A percentile compares a stretch with the other conserved stretches of the same genome.
Evolutionary conservation across 2,329 filamentous ascomycete species (phyloP).

Genomic region (Elsinoe ampelina): DNA sequence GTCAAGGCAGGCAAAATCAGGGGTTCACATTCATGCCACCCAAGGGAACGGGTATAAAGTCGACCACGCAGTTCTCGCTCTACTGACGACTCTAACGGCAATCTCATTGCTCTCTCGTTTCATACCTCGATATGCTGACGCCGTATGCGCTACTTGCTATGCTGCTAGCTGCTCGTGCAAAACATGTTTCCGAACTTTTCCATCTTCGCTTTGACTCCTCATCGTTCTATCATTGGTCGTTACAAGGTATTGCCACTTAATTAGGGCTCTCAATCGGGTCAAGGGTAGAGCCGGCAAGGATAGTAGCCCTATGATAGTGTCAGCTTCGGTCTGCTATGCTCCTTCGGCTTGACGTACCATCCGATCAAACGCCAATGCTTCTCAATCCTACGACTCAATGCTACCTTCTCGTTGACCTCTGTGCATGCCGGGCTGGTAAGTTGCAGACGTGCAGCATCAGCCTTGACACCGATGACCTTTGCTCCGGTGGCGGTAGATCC

Average conservation of each 20-base stretch:
- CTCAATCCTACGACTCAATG: conserved; percentile 89
- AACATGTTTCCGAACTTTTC: background rate
- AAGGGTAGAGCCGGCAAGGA: conserved; percentile 25
- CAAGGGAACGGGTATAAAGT: background rate
- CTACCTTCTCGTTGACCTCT: conserved; percentile 96
- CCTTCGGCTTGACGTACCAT: conserved; percentile 44
- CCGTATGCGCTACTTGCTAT: conserved; percentile 2
- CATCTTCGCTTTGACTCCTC: background rate
- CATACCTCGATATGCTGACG: background rate
- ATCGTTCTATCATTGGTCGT: conserved; percentile 8
- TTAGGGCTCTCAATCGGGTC: conserved; percentile 18
- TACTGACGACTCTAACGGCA: background rate
- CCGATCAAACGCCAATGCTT: conserved; percentile 97
- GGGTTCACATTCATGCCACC: background rate
- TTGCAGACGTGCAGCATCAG: conserved; percentile 90
- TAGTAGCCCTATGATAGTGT: conserved; percentile 21
- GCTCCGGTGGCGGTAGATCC: conserved; percentile 94
- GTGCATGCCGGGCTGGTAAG: conserved; percentile 82
- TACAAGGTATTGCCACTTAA: background rate
- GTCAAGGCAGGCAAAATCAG: background rate
- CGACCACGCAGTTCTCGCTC: background rate
- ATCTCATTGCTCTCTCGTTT: background rate
- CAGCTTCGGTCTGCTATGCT: background rate
- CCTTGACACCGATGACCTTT: conserved; percentile 94
- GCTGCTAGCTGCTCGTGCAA: background rate